phyloP scores from a whole-genome alignment of 306 rosid species.

The Benincasa hispida region DNA sequence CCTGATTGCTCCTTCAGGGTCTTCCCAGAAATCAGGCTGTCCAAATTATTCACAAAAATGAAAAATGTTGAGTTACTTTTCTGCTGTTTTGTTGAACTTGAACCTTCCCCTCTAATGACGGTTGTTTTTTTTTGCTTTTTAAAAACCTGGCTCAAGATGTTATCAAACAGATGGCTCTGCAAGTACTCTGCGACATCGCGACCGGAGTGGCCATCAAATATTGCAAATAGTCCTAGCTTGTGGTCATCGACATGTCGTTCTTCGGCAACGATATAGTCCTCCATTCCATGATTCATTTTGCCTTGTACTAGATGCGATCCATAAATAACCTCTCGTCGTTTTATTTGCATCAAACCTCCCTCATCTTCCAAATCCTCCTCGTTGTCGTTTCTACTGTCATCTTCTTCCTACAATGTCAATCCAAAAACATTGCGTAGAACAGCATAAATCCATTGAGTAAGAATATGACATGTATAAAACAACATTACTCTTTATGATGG shows the following conservation, averaged over 20 bases:
- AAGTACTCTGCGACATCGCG: constrained; percentile 39
- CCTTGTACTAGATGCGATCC: constrained; percentile 40
- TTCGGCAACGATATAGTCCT: constrained; percentile 43
- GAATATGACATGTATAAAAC: neutral
- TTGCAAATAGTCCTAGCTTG: constrained; percentile 22
- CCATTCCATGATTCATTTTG: constrained; percentile 44
- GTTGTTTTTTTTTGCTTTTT: too few relatives aligned
- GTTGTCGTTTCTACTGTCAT: neutral
- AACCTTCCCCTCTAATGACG: neutral
- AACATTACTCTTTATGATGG: too few relatives aligned
- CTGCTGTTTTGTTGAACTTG: neutral
- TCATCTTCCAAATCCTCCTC: neutral
- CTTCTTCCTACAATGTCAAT: neutral
- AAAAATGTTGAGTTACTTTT: neutral
- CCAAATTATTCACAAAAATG: neutral
- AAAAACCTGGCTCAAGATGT: constrained; percentile 13
- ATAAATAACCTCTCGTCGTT: constrained; percentile 23
- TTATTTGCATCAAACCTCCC: neutral
- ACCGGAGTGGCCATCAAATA: constrained; percentile 55
- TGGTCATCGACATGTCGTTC: constrained; percentile 19
- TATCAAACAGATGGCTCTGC: constrained; percentile 44
- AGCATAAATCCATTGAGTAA: neutral
- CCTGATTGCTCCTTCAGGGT: constrained; percentile 40
- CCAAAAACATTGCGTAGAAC: neutral
- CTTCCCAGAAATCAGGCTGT: constrained; percentile 43